Conservation (phyloP, 1,139 yeast species). For the Magnusiomyces magnusii region DNA sequence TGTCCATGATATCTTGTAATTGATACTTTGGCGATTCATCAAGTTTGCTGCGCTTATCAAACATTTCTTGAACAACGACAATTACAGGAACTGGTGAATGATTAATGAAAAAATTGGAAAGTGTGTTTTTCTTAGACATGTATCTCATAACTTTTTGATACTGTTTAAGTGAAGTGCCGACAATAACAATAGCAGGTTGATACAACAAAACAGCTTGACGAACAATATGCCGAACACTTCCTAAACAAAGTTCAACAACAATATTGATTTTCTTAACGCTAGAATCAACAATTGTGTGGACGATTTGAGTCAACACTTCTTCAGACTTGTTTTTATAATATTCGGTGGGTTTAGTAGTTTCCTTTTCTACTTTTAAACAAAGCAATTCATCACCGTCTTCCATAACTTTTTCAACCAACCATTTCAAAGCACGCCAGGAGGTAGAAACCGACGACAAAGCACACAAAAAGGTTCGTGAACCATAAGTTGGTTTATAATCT, state of each 20-base stretch:
- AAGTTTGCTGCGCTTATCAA: background rate
- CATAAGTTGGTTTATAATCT: slow-evolving; percentile 17
- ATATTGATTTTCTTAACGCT: slow-evolving; percentile 20
- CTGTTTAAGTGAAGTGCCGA: slow-evolving; percentile 23
- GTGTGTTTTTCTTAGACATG: slow-evolving; percentile 17
- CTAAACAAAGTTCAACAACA: slow-evolving; percentile 26
- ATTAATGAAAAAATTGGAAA: slow-evolving; percentile 25
- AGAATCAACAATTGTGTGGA: slow-evolving; percentile 16
- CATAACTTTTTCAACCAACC: slow-evolving; percentile 23
- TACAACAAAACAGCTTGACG: slow-evolving; percentile 24
- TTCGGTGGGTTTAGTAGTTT: slow-evolving; percentile 1
- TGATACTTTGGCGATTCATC: background rate
- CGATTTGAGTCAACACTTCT: slow-evolving; percentile 17
- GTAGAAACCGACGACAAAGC: slow-evolving; percentile 9
- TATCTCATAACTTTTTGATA: slow-evolving; percentile 21
- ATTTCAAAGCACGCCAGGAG: slow-evolving; percentile 21
- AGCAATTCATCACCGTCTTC: slow-evolving; percentile 28
- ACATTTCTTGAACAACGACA: slow-evolving; percentile 3
- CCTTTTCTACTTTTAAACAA: slow-evolving; percentile 21
- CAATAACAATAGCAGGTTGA: slow-evolving; percentile 27
- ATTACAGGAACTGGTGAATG: slow-evolving; percentile 24
- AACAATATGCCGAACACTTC: slow-evolving; percentile 25
- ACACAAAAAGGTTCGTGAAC: slow-evolving; percentile 24
- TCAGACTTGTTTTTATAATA: slow-evolving; percentile 22
- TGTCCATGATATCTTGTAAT: background rate